Evolutionary conservation across 805 yeast genomes (phyloP).

Genomic region (Starmerella khaoyaiensis): DNA sequence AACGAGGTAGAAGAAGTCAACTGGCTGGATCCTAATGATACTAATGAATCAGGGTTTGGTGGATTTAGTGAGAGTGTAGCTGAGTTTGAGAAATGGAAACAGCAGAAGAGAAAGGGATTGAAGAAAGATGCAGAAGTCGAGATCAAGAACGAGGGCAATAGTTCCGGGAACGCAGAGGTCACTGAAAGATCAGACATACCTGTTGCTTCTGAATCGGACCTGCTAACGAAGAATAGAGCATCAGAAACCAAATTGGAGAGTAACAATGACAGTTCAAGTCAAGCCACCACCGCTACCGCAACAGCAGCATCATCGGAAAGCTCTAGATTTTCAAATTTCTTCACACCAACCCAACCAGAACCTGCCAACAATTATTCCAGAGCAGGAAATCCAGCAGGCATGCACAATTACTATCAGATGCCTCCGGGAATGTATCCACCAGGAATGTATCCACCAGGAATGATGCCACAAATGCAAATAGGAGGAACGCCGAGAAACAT

Average conservation of each 20-base stretch:
- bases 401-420: neutral
- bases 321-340: slow-evolving; percentile 19
- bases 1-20: slow-evolving; percentile 2
- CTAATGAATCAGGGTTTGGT: slow-evolving; percentile 9
- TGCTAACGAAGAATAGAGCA: no score
- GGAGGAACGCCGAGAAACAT: neutral
- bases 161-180: neutral
- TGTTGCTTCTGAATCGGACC: neutral
- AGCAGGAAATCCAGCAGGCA: neutral
- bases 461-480: neutral
- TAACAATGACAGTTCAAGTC: slow-evolving; percentile 2
- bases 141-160: neutral
- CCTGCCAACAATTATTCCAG: neutral
- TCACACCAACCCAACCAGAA: slow-evolving; percentile 7
- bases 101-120: slow-evolving; percentile 5
- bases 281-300: neutral
- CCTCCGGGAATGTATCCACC: slow-evolving; percentile 3
- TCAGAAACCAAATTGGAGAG: neutral
- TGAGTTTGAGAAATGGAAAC: slow-evolving; percentile 24
- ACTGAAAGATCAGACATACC: neutral
- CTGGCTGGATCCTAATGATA: slow-evolving; percentile 18
- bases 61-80: slow-evolving; percentile 14
- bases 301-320: slow-evolving; percentile 6
- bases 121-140: neutral
- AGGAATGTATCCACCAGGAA: neutral